phyloP scores from a whole-genome alignment of 331 rosid species.

The Dryas integrifolia region DNA sequence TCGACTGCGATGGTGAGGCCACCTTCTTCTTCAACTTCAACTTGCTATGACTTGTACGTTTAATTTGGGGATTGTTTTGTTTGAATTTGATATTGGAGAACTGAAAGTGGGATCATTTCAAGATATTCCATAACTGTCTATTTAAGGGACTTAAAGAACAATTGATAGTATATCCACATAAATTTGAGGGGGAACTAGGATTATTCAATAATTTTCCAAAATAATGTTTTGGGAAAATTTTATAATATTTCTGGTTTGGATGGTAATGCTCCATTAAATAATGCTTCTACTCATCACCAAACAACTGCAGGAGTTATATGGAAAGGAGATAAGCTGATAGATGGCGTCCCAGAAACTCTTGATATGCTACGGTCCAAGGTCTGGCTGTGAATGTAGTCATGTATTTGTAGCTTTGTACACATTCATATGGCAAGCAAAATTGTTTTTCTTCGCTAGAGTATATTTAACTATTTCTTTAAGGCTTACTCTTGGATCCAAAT shows the following conservation, averaged over 20 bases:
- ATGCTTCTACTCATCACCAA: conserved; percentile 9
- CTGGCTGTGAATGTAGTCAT: conserved; percentile 29
- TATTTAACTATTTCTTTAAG: background rate
- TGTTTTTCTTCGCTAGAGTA: background rate
- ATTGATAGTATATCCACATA: too few relatives aligned
- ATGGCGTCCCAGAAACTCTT: conserved; percentile 91
- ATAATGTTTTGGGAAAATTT: background rate
- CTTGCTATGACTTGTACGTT: background rate
- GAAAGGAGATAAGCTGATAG: conserved; percentile 94
- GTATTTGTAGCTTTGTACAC: background rate
- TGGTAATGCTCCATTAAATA: background rate
- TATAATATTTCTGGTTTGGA: background rate
- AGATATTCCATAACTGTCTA: background rate
- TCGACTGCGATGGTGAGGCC: conserved; percentile 83
- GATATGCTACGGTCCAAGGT: conserved; percentile 96
- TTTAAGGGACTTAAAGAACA: too few relatives aligned
- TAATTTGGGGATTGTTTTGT: background rate
- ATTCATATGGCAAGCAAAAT: background rate
- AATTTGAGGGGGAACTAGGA: background rate
- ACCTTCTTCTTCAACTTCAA: background rate
- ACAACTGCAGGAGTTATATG: conserved; percentile 91
- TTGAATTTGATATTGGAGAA: background rate
- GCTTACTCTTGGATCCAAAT: background rate
- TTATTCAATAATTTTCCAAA: background rate
- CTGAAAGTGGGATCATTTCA: background rate